A percentile compares a stretch with the other conserved stretches of the same genome.
Conservation (phyloP, 75 land plant genomes). For the Cryptomeria japonica region DNA sequence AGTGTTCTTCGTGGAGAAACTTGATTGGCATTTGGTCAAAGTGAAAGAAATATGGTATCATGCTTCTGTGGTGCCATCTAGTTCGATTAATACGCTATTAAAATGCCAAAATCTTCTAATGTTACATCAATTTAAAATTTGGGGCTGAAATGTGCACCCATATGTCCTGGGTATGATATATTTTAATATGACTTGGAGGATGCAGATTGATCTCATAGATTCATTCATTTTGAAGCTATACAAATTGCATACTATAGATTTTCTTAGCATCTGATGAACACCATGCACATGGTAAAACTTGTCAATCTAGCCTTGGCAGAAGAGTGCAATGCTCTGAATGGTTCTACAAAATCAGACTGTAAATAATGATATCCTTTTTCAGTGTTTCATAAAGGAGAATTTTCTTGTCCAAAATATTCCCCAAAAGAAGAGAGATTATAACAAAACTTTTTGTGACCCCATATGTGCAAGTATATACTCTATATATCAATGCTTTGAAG, state of each 20-base stretch:
- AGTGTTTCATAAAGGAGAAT: neutral
- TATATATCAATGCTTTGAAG: neutral
- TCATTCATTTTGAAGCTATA: too few species aligned
- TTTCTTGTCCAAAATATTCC: neutral
- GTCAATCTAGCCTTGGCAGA: neutral
- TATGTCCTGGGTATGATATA: too few species aligned
- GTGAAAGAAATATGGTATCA: neutral
- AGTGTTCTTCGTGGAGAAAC: neutral
- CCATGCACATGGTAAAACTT: too few species aligned
- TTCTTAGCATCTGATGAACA: too few species aligned
- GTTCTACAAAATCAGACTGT: neutral
- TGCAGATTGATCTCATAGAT: too few species aligned
- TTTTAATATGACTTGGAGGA: too few species aligned
- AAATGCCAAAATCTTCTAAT: too few species aligned
- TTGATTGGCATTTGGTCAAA: neutral
- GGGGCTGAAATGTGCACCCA: too few species aligned
- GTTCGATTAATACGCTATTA: too few species aligned
- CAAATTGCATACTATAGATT: too few species aligned
- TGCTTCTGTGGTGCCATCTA: neutral
- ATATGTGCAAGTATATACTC: neutral
- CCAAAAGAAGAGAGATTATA: neutral
- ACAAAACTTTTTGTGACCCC: neutral
- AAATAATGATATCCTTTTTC: conserved; percentile 2
- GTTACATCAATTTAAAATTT: too few species aligned
- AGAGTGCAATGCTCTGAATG: neutral